Evolutionary conservation across 805 yeast genomes (phyloP).

Genomic region (Starmerella stigmatis): DNA sequence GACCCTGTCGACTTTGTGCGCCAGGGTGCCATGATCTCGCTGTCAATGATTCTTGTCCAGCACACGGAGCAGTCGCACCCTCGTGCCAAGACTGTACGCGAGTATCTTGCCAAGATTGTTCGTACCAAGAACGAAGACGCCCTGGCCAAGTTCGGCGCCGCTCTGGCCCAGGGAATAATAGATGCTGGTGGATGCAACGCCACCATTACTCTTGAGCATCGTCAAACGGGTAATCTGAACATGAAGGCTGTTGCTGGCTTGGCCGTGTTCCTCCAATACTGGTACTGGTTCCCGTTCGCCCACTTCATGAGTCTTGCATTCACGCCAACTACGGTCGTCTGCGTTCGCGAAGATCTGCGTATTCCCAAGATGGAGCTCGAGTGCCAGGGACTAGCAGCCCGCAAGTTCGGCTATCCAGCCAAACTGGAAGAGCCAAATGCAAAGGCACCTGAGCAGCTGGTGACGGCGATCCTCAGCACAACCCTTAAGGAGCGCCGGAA

Average conservation of each 20-base stretch:
- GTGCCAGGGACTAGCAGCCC: conserved; percentile 64
- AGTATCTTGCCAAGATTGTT: conserved; percentile 63
- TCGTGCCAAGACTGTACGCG: conserved; percentile 66
- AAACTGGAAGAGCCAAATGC: conserved; percentile 67
- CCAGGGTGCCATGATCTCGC: conserved; percentile 91
- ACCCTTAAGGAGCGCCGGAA: conserved; percentile 89
- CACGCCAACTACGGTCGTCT: conserved; percentile 83
- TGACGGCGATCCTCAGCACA: conserved; percentile 88
- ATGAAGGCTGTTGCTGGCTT: conserved; percentile 86
- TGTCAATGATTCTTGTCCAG: conserved; percentile 80
- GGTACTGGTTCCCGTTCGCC: conserved; percentile 98
- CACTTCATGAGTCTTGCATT: conserved; percentile 87
- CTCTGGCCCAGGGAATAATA: conserved; percentile 91
- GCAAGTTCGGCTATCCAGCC: conserved; percentile 80
- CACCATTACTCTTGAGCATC: conserved; percentile 81
- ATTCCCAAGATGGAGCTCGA: conserved; percentile 74
- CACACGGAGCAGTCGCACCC: conserved; percentile 74
- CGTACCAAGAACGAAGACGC: conserved; percentile 90
- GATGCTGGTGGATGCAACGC: conserved; percentile 98
- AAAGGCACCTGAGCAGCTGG: conserved; percentile 77
- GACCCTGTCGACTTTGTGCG: conserved; percentile 96
- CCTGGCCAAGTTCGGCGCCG: conserved; percentile 94
- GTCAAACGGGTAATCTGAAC: conserved; percentile 81
- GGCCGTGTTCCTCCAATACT: conserved; percentile 79
- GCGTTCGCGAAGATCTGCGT: conserved; percentile 73